Percentiles rank a stretch among this genome's conserved stretches.
phyloP scores from a whole-genome alignment of 2,329 filamentous ascomycete genomes.

The Hansfordia pulvinata region DNA sequence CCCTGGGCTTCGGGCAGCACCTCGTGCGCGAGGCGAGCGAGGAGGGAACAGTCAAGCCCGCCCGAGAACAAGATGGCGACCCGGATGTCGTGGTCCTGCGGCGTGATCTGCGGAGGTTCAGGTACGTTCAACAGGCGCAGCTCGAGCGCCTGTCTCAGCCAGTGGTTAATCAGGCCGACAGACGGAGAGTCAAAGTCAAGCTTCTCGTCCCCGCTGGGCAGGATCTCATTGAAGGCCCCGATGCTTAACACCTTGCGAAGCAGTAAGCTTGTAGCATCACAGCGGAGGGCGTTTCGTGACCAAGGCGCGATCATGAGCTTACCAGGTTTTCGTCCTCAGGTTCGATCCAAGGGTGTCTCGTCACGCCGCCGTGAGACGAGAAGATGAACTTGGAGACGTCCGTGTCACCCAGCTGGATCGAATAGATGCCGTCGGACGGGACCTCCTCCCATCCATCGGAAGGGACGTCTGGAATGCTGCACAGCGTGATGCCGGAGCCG shows the following conservation, averaged over 20 bases:
- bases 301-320: no score
- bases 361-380: conserved; percentile 5
- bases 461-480: conserved; percentile 51
- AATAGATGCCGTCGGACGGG: conserved; percentile 70
- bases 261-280: conserved; percentile 27
- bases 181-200: conserved; percentile 29
- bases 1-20: conserved; percentile 53
- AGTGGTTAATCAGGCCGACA: conserved; percentile 36
- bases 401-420: conserved; percentile 36
- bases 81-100: conserved; percentile 26
- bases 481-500: conserved; percentile 40
- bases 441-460: conserved; percentile 59
- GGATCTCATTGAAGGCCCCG: conserved; percentile 33
- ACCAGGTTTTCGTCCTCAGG: conserved; percentile 25
- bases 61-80: conserved; percentile 86
- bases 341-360: conserved; percentile 19
- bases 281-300: no score
- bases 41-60: conserved; percentile 80
- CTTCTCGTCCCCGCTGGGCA: conserved; percentile 18
- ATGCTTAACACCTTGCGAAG: conserved; percentile 39
- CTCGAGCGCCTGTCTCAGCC: conserved; percentile 47
- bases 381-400: conserved; percentile 2
- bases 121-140: conserved; percentile 55
- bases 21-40: conserved; percentile 71
- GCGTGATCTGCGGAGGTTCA: conserved; percentile 26